phyloP scores from a whole-genome alignment of 176 grass and related monocot species.

The Aegilops tauschii region DNA sequence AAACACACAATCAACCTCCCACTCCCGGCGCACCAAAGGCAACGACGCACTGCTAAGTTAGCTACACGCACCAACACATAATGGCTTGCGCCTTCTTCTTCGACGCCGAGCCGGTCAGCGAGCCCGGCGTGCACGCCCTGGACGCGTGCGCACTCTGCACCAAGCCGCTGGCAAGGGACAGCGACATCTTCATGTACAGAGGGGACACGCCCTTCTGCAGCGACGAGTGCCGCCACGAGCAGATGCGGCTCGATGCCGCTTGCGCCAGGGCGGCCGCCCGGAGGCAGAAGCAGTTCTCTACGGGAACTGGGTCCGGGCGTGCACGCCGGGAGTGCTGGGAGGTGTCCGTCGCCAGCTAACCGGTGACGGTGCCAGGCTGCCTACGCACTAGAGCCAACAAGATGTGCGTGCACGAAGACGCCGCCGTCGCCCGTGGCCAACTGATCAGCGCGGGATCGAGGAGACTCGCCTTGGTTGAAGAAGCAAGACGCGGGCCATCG shows the following conservation, averaged over 20 bases:
- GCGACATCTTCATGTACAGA: constrained; percentile 78
- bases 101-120: constrained; percentile 19
- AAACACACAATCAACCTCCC: no score
- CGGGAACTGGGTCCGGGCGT: neutral
- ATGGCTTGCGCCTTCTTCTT: constrained; percentile 49
- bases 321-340: constrained; percentile 3
- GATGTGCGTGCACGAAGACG: no score
- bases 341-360: constrained; percentile 13
- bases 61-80: neutral
- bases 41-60: no score
- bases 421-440: no score
- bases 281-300: neutral
- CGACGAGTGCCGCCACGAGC: constrained; percentile 59
- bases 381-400: neutral
- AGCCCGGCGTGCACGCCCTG: neutral
- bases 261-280: neutral
- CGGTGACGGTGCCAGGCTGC: no score
- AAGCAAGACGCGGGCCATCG: no score
- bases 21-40: no score
- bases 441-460: no score
- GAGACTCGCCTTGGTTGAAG: no score
- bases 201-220: constrained; percentile 81
- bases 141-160: constrained; percentile 63
- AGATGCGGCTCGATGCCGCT: constrained; percentile 49
- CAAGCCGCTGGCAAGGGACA: constrained; percentile 32